Percentiles rank a stretch among this genome's conserved stretches.
Evolutionary conservation across 108 stramenopile species (phyloP).

Genomic region (Nitzschia sp.): DNA sequence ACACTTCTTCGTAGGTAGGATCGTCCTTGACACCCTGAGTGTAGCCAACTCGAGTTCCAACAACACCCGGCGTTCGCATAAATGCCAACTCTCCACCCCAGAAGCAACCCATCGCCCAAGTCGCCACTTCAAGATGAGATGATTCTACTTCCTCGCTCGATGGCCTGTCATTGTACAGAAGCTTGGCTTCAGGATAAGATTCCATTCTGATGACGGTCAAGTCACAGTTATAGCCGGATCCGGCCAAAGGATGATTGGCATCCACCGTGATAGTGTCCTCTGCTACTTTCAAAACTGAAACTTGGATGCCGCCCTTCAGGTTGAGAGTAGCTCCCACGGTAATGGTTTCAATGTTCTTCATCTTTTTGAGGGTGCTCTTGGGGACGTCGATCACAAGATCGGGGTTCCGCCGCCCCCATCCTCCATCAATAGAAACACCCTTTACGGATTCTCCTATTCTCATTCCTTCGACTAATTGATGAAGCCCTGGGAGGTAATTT

Average conservation of each 20-base stretch:
- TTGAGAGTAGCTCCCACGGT: constrained; percentile 39
- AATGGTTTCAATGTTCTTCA: constrained; percentile 23
- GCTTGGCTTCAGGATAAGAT: constrained; percentile 19
- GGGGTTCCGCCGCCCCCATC: constrained; percentile 52
- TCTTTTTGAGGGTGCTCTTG: constrained; percentile 25
- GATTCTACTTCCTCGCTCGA: background rate
- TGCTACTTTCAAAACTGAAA: constrained; percentile 35
- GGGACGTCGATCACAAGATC: constrained; percentile 52
- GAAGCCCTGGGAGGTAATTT: constrained; percentile 73
- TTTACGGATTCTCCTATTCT: constrained; percentile 37
- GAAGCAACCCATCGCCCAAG: constrained; percentile 85
- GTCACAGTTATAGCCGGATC: constrained; percentile 50
- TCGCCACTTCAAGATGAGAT: constrained; percentile 52
- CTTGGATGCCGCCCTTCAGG: constrained; percentile 48
- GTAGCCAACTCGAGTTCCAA: constrained; percentile 85
- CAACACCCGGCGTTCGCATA: constrained; percentile 77
- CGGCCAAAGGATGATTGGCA: constrained; percentile 80
- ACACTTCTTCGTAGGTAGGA: constrained; percentile 86
- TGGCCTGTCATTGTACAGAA: constrained; percentile 3
- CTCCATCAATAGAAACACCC: constrained; percentile 63
- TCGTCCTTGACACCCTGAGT: constrained; percentile 60
- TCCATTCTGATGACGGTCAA: constrained; percentile 53
- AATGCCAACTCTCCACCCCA: constrained; percentile 88
- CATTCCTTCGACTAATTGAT: constrained; percentile 52
- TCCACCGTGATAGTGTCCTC: constrained; percentile 60